Conservation (phyloP, 1,284 basidiomycete genomes). For the Athelia psychrophila region DNA sequence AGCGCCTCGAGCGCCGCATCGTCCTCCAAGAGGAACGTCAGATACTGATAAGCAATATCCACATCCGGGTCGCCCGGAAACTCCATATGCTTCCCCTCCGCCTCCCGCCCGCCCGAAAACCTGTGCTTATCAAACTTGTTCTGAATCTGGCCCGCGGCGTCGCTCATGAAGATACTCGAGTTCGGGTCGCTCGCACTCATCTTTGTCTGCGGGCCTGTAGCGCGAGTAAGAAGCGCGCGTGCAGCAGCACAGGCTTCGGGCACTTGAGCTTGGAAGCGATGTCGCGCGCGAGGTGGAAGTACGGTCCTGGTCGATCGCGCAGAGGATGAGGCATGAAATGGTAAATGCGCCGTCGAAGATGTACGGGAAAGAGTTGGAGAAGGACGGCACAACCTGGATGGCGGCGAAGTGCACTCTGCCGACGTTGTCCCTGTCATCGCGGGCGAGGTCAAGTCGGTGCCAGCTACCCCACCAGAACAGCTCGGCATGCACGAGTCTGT, state of each 20-base stretch:
- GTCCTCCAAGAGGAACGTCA: constrained; percentile 96
- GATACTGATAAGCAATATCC: constrained; percentile 95
- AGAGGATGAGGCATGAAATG: constrained; percentile 94
- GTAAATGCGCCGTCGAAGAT: constrained; percentile 88
- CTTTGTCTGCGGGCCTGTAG: constrained; percentile 97
- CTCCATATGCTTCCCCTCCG: constrained; percentile 89
- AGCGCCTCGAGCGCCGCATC: constrained; percentile 85
- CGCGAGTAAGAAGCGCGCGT: too few relatives aligned
- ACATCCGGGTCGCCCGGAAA: constrained; percentile 95
- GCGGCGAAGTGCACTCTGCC: constrained; percentile 98
- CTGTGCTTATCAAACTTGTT: constrained; percentile 96
- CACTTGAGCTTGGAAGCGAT: constrained; percentile 93
- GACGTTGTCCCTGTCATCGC: constrained; percentile 80
- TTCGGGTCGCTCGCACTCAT: constrained; percentile 96
- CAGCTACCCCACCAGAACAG: too few relatives aligned
- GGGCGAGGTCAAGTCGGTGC: neutral
- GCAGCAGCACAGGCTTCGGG: constrained; percentile 95
- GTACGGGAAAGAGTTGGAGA: constrained; percentile 98
- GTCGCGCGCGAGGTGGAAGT: constrained; percentile 97
- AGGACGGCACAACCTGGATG: constrained; percentile 96
- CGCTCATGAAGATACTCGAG: constrained; percentile 94
- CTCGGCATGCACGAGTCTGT: constrained; percentile 88
- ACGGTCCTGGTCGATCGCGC: constrained; percentile 97
- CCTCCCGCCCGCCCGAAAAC: constrained; percentile 89
- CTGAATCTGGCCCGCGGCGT: constrained; percentile 92